Evolutionary conservation across 129 eudicot genomes (phyloP).

Genomic region (Lactuca sativa): DNA sequence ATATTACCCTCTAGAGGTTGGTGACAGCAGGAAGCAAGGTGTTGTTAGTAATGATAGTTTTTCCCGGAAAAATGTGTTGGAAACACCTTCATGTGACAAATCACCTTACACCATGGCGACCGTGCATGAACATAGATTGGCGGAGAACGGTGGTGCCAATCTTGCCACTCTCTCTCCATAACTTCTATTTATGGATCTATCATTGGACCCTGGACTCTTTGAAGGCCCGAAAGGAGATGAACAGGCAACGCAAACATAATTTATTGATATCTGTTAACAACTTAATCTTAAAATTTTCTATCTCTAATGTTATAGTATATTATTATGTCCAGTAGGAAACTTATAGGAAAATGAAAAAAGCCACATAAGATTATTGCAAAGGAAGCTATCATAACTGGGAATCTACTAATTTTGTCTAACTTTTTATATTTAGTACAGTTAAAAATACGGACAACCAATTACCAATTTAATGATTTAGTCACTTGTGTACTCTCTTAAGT

Average conservation of each 20-base stretch:
- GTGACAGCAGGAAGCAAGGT: not conserved
- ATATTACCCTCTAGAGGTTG: not conserved
- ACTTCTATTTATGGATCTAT: constrained; percentile 82
- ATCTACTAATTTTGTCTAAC: not conserved
- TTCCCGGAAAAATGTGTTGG: constrained; percentile 48
- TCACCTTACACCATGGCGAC: constrained; percentile 53
- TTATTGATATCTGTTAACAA: not conserved
- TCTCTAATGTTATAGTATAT: not conserved
- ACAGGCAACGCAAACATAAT: constrained; percentile 48
- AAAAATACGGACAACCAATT: too few species aligned
- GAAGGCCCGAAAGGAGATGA: constrained; percentile 93
- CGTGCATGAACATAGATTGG: constrained; percentile 28
- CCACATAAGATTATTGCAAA: constrained; percentile 79
- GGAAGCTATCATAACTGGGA: constrained; percentile 52
- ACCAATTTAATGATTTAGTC: too few species aligned
- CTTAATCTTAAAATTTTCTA: constrained; percentile 5
- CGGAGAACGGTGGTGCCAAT: constrained; percentile 34
- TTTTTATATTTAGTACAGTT: not conserved
- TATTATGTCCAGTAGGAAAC: constrained; percentile 70
- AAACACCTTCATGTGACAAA: constrained; percentile 32
- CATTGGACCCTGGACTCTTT: constrained; percentile 79
- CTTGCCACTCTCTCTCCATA: constrained; percentile 34
- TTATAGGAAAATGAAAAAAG: constrained; percentile 75
- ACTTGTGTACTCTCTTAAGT: too few species aligned
- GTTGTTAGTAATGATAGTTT: constrained; percentile 37